Evolutionary conservation across 441 rosid genomes (phyloP).

Genomic region (Dalechampia spathulata): DNA sequence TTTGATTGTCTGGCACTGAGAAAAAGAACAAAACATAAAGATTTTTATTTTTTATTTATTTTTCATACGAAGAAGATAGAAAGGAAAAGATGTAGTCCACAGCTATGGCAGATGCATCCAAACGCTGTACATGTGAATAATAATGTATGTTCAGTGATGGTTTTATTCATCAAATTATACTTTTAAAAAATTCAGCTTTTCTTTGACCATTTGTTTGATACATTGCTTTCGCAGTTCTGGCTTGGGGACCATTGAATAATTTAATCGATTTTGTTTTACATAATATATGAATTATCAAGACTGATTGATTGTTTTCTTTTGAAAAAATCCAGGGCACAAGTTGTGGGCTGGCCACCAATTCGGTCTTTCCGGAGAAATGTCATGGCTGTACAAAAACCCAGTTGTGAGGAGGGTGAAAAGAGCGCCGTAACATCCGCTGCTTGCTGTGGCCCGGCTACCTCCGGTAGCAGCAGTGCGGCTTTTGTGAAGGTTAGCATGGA

Average conservation of each 20-base stretch:
- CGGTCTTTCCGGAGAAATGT: constrained; percentile 72
- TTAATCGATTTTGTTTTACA: too few species aligned
- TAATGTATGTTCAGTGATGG: neutral
- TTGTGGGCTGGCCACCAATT: constrained; percentile 98
- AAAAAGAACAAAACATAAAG: constrained; percentile 65
- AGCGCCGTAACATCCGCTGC: constrained; percentile 14
- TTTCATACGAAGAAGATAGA: constrained; percentile 19
- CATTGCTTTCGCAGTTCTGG: neutral
- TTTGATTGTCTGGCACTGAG: constrained; percentile 43
- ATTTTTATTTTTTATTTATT: constrained; percentile 49
- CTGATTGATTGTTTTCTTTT: neutral
- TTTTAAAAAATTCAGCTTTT: neutral
- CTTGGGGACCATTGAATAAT: constrained; percentile 4
- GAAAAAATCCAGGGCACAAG: constrained; percentile 62
- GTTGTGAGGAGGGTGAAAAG: constrained; percentile 37
- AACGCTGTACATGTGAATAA: constrained; percentile 5
- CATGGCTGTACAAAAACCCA: constrained; percentile 54
- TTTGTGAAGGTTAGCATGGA: constrained; percentile 96
- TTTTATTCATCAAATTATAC: neutral
- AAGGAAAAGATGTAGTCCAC: neutral
- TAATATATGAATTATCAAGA: too few species aligned
- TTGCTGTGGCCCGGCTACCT: constrained; percentile 10
- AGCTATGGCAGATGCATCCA: constrained; percentile 8
- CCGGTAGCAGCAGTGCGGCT: constrained; percentile 29
- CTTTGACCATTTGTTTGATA: neutral